Base-by-base conservation (phyloP, 2,329 filamentous ascomycete species). In the Gremmenia infestans region DNA sequence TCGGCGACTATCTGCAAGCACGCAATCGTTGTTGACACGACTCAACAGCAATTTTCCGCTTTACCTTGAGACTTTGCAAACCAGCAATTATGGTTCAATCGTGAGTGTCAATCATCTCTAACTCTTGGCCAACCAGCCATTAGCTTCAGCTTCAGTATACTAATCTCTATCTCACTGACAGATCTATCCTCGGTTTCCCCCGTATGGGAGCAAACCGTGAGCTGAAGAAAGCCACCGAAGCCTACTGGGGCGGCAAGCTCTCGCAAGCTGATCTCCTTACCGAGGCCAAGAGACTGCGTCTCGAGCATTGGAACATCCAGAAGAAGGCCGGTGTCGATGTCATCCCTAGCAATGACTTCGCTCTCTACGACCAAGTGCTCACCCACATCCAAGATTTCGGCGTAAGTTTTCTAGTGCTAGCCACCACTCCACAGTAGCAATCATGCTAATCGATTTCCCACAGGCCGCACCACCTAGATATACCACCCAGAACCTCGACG, bases 281-380 rank as follows among this genome's bases (percentile, higher is more conserved):
- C 60, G 94, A 97, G 86, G 94, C 89, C 75, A 97, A 97, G 89
- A 86, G 91, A 74, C 90, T 99, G 60, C 89, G 94, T 81, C 82
- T 92, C 66, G 91, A 88, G 71, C 94, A 99, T 86, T 99, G 94
- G 94, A 91, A 96, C 81, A 96, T 99, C 79, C 94, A 99, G 83
- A 93, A 99, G 83, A 86, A 95, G 78, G 94, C 94, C 66, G 94
- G 94, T 72, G 92, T 97, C 76, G 90, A 97, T 73, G 81, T 94
- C 79, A 97, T 99, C 73, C 94, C 94, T 75, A 96, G 89, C 88
- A 99, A 99, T 76, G 94, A 99, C 85, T 99, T 99, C 73, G 91
- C 94, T 67, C 91, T 91, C 79, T 99, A 99, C 78, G 93, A 97
- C 76, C 93, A 97, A 74, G 89, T 97, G 71, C 87, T 97, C 63